These are phyloP conservation scores for Metarhizium anisopliae DNA, from an alignment of 2,329 filamentous ascomycete genomes.

Conservation along the genomic window DNA sequence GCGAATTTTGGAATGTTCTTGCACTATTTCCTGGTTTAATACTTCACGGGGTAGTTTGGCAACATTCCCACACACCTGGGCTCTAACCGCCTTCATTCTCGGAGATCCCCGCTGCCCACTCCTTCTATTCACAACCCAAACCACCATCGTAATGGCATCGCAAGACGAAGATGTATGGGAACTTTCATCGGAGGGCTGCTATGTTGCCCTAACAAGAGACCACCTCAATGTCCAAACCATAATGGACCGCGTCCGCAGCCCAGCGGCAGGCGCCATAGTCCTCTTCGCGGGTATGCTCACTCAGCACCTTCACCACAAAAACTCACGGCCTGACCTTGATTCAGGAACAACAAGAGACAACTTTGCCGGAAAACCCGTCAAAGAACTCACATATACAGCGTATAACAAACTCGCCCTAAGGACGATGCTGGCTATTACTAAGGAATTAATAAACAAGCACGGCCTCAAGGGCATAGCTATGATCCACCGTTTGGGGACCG, in stretches of 20 bases:
- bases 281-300: slow-evolving; percentile 56
- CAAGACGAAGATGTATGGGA: slow-evolving; percentile 24
- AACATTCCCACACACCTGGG: too few relatives aligned
- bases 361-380: slow-evolving; percentile 63
- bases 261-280: slow-evolving; percentile 67
- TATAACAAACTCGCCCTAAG: slow-evolving; percentile 63
- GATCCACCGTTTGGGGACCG: slow-evolving; percentile 73
- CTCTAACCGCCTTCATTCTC: background rate
- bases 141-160: slow-evolving; percentile 7
- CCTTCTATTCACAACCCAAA: background rate
- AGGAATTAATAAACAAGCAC: slow-evolving; percentile 49
- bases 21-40: background rate
- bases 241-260: slow-evolving; percentile 61
- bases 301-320: background rate
- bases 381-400: slow-evolving; percentile 65
- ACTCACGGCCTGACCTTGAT: background rate
- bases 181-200: slow-evolving; percentile 41
- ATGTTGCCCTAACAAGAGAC: slow-evolving; percentile 59
- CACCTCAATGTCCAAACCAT: slow-evolving; percentile 46
- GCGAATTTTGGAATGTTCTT: too few relatives aligned
- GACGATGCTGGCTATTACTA: slow-evolving; percentile 58
- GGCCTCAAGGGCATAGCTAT: slow-evolving; percentile 66
- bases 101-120: background rate
- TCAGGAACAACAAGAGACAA: slow-evolving; percentile 68
- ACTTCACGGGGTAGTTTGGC: background rate